Conservation (phyloP, 1,284 basidiomycete species). For the Schizophyllum amplum region DNA sequence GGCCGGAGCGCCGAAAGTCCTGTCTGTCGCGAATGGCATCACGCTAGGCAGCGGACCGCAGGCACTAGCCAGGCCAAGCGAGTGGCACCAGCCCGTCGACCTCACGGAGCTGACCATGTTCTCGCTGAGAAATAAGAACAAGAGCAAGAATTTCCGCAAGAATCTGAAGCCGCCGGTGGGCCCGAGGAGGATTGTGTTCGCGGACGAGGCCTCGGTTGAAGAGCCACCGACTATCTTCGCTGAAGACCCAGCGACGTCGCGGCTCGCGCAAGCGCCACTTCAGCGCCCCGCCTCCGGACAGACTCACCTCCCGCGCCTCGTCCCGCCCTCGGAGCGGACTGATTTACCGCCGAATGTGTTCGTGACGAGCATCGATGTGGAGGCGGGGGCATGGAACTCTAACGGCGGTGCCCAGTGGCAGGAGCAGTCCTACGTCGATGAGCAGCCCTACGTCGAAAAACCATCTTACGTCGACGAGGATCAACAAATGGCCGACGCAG, state of each 20-base stretch:
- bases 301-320: constrained; percentile 24
- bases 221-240: constrained; percentile 1
- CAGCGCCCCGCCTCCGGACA: not conserved
- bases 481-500: not conserved
- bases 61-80: no score
- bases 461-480: not conserved
- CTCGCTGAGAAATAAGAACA: constrained; percentile 65
- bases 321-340: constrained; percentile 57
- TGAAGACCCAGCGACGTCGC: not conserved
- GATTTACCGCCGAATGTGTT: constrained; percentile 52
- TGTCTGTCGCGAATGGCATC: not conserved
- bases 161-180: constrained; percentile 33
- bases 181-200: constrained; percentile 55
- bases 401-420: constrained; percentile 17
- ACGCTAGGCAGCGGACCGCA: not conserved
- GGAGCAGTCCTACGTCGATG: constrained; percentile 1
- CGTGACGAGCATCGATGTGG: constrained; percentile 62
- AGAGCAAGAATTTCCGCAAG: constrained; percentile 57
- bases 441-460: not conserved
- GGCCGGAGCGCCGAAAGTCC: constrained; percentile 1
- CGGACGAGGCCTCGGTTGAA: constrained; percentile 12
- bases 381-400: constrained; percentile 33
- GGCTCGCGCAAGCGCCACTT: constrained; percentile 1
- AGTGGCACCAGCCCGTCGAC: not conserved
- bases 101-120: constrained; percentile 38